Evolutionary conservation across 2,329 filamentous ascomycete genomes (phyloP).

Genomic region (Thelonectria blattea): DNA sequence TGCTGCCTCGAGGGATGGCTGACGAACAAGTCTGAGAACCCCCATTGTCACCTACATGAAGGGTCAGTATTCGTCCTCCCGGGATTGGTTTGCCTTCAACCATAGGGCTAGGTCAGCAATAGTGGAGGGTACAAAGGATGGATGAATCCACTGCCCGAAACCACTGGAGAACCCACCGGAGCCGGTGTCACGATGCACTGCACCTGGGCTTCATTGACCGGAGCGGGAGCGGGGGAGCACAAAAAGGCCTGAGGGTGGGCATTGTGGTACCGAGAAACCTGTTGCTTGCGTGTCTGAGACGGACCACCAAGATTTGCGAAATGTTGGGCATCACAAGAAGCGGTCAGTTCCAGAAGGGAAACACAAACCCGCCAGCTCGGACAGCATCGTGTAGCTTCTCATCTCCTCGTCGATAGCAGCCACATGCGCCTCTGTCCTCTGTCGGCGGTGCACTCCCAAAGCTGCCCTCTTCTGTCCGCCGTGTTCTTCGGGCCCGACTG

Average conservation of each 20-base stretch:
- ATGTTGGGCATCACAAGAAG: slow-evolving; percentile 18
- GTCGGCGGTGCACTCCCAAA: neutral
- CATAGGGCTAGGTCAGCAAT: slow-evolving; percentile 5
- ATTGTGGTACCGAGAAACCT: slow-evolving; percentile 11
- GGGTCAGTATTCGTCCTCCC: too few relatives aligned
- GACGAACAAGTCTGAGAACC: slow-evolving; percentile 30
- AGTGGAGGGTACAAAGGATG: neutral
- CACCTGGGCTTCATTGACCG: slow-evolving; percentile 28
- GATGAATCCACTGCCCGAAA: slow-evolving; percentile 18
- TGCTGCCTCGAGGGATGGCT: slow-evolving; percentile 26
- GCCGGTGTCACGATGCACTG: slow-evolving; percentile 27
- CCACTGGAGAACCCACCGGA: slow-evolving; percentile 29
- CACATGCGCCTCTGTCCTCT: neutral
- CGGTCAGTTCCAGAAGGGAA: slow-evolving; percentile 29
- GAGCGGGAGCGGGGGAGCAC: slow-evolving; percentile 10
- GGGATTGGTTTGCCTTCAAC: neutral
- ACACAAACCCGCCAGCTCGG: slow-evolving; percentile 13
- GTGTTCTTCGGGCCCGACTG: slow-evolving; percentile 5
- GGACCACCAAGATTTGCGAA: slow-evolving; percentile 4
- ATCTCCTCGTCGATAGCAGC: neutral
- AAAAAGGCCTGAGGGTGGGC: slow-evolving; percentile 8
- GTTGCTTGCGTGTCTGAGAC: slow-evolving; percentile 30
- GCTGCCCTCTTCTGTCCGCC: neutral
- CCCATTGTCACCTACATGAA: neutral
- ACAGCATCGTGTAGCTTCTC: neutral